phyloP scores from a whole-genome alignment of 2,329 filamentous ascomycete genomes.

The Thermothelomyces thermophilus region DNA sequence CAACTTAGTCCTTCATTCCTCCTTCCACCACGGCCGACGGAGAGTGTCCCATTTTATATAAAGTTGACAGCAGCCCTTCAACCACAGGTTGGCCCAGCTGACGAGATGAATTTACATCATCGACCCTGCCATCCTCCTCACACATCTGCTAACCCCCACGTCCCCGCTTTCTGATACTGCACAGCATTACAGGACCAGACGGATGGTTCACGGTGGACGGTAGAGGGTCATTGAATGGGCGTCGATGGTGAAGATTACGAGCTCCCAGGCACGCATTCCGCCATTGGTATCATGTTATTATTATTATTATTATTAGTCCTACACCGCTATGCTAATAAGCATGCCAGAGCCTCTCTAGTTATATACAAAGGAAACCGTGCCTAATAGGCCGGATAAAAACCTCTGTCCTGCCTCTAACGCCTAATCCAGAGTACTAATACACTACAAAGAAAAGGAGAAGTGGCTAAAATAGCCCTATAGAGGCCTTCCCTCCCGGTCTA shows the following conservation, averaged over 20 bases:
- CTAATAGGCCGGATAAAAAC: too few relatives aligned
- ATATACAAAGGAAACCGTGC: too few relatives aligned
- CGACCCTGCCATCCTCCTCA: background rate
- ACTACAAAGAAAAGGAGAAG: too few relatives aligned
- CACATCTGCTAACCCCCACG: constrained; percentile 4
- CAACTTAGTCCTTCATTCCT: background rate
- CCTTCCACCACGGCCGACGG: background rate
- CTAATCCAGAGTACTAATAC: too few relatives aligned
- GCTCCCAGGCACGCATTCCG: constrained; percentile 10
- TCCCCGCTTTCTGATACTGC: background rate
- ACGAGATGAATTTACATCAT: constrained; percentile 2
- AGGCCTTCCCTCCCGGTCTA: too few relatives aligned
- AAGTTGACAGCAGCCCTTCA: background rate
- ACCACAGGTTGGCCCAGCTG: background rate
- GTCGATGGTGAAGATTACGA: constrained; percentile 13
- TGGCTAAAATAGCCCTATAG: too few relatives aligned
- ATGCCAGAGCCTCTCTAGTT: too few relatives aligned
- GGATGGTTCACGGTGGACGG: background rate
- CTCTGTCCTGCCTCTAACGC: too few relatives aligned
- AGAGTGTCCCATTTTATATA: background rate
- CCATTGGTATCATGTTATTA: background rate
- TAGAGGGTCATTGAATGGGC: constrained; percentile 6
- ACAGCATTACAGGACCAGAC: background rate
- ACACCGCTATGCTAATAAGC: too few relatives aligned
- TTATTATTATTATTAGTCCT: too few relatives aligned